Percentiles rank a stretch among this genome's conserved stretches.
These are phyloP conservation scores for Auricularia sp. DNA, from an alignment of 768 basidiomycete genomes.

Conservation along the genomic window DNA sequence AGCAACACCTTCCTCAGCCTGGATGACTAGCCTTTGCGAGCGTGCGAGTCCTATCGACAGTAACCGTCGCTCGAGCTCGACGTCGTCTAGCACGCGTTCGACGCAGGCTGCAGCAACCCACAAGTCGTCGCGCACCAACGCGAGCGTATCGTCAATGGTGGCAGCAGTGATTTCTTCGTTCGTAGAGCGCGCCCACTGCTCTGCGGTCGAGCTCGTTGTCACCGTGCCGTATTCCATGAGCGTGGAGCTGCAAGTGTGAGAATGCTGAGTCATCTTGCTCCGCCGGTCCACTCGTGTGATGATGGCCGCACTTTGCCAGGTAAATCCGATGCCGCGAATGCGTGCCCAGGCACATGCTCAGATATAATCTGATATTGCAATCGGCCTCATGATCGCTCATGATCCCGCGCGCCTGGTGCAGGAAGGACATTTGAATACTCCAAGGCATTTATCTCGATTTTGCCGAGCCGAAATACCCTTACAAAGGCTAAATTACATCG, in stretches of 20 bases:
- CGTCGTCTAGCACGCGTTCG: conserved; percentile 55
- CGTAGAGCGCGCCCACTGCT: conserved; percentile 43
- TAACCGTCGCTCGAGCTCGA: conserved; percentile 44
- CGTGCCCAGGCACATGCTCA: no score
- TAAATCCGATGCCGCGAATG: no score
- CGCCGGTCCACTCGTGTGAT: no score
- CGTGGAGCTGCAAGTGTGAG: not conserved
- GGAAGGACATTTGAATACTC: not conserved
- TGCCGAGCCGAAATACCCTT: not conserved
- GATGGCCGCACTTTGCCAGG: no score
- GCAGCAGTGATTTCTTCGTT: conserved; percentile 51
- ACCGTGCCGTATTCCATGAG: not conserved
- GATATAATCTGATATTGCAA: no score
- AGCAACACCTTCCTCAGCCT: conserved; percentile 30
- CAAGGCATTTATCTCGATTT: not conserved
- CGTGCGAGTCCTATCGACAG: conserved; percentile 56
- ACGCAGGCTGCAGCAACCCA: conserved; percentile 71
- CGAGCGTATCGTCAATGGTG: conserved; percentile 38
- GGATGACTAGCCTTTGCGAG: conserved; percentile 39
- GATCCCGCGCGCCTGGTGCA: not conserved
- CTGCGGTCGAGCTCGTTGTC: not conserved
- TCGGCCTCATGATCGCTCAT: no score
- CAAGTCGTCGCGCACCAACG: conserved; percentile 49
- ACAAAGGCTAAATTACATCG: not conserved
- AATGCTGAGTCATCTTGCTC: no score